These are phyloP conservation scores for Fraxinus americana DNA, from an alignment of 257 asterid species.

Conservation along the genomic window DNA sequence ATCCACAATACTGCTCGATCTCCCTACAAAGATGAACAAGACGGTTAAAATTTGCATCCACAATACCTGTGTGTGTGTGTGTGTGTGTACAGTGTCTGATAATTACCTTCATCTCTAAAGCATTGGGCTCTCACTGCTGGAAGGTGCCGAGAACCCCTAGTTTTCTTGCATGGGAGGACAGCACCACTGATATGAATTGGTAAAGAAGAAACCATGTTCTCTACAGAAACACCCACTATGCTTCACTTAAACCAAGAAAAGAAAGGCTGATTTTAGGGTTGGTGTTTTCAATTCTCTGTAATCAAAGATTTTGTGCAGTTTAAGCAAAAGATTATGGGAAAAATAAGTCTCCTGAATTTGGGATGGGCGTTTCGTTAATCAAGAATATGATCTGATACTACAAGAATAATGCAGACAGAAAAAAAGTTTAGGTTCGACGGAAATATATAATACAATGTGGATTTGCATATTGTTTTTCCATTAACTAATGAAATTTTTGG, in stretches of 20 bases:
- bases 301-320: no score
- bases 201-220: conserved; percentile 30
- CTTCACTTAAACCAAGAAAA: neutral
- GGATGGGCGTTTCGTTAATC: no score
- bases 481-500: neutral
- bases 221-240: neutral
- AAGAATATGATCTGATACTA: neutral
- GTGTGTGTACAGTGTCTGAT: no score
- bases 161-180: conserved; percentile 23
- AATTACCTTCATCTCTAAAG: conserved; percentile 42
- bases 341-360: neutral
- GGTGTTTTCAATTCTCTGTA: neutral
- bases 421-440: neutral
- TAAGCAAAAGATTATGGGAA: neutral
- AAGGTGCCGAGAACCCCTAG: conserved; percentile 17
- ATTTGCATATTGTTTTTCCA: no score
- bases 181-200: conserved; percentile 7
- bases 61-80: conserved; percentile 3
- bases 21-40: conserved; percentile 26
- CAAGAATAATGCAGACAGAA: neutral
- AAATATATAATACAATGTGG: neutral
- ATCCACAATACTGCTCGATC: conserved; percentile 44
- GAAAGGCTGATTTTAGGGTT: neutral
- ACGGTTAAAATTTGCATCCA: conserved; percentile 21
- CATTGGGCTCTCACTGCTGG: conserved; percentile 41